Percentiles rank a stretch among this genome's conserved stretches.
phyloP scores from a whole-genome alignment of 148 eudicot genomes.

The Rhododendron molle region DNA sequence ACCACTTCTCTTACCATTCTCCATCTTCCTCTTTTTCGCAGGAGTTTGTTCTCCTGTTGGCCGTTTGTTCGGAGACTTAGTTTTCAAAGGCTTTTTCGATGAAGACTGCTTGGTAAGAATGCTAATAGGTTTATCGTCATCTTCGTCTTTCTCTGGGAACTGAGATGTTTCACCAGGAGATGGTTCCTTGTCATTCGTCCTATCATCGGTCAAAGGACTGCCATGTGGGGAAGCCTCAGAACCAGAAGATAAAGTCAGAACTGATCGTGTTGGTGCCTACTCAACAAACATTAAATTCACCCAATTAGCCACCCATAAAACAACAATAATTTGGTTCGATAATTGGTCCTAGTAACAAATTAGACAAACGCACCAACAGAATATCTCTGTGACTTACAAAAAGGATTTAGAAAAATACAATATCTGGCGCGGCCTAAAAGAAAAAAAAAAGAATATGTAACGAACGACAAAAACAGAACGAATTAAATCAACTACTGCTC shows the following conservation, averaged over 20 bases:
- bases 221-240: slow-evolving; percentile 48
- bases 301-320: neutral
- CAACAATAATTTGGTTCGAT: neutral
- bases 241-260: slow-evolving; percentile 50
- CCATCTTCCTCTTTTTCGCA: slow-evolving; percentile 42
- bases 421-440: no score
- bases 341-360: no score
- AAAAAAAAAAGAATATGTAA: no score
- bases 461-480: no score
- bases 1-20: slow-evolving; percentile 28
- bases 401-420: no score
- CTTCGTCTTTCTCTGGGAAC: slow-evolving; percentile 17
- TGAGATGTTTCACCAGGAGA: slow-evolving; percentile 12
- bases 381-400: neutral
- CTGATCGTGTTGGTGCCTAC: slow-evolving; percentile 60
- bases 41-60: slow-evolving; percentile 30
- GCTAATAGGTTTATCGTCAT: slow-evolving; percentile 20
- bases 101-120: slow-evolving; percentile 15
- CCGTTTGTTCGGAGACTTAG: slow-evolving; percentile 27
- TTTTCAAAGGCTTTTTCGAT: slow-evolving; percentile 19
- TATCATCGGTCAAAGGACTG: slow-evolving; percentile 33
- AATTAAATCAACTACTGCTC: neutral
- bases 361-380: neutral
- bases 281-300: slow-evolving; percentile 3
- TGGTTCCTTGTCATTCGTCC: slow-evolving; percentile 11